Conservation (phyloP, 2,329 filamentous ascomycete species). For the Fulvia fulva region DNA sequence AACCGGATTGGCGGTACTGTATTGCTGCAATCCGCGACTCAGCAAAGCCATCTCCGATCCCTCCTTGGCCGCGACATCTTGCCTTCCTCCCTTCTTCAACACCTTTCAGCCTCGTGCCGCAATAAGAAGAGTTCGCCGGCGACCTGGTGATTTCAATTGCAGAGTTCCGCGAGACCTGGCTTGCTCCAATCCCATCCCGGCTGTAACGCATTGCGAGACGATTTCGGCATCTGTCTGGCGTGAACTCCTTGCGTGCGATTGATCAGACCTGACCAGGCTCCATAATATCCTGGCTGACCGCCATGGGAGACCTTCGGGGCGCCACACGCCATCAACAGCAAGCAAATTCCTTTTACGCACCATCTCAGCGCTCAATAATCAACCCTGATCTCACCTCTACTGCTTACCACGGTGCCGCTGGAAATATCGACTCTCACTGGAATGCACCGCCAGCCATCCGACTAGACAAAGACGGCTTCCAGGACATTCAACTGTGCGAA, state of each 20-base stretch:
- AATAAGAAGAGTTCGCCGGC: not conserved
- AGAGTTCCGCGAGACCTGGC: not conserved
- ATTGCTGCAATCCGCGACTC: not conserved
- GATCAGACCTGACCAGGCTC: not conserved
- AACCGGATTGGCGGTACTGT: not conserved
- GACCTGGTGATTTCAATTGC: not conserved
- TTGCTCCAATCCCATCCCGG: not conserved
- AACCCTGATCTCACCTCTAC: not conserved
- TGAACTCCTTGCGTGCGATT: not conserved
- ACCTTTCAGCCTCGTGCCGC: not conserved
- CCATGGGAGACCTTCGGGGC: conserved; percentile 5
- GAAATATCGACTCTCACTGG: conserved; percentile 5
- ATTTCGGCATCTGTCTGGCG: not conserved
- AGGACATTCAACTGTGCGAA: conserved; percentile 13
- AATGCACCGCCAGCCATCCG: conserved; percentile 3
- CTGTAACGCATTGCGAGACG: not conserved
- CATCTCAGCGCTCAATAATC: not conserved
- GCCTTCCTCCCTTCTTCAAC: not conserved
- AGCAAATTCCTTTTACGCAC: not conserved
- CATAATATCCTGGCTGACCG: conserved; percentile 2
- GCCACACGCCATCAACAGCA: not conserved
- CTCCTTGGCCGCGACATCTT: not conserved
- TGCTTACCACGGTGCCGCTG: conserved; percentile 8
- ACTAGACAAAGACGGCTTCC: conserved; percentile 13
- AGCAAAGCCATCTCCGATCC: not conserved